Evolutionary conservation across 768 basidiomycete genomes (phyloP), one percentile per base, ranked within the genome.

Genomic region (Phylloporus arenicola): DNA sequence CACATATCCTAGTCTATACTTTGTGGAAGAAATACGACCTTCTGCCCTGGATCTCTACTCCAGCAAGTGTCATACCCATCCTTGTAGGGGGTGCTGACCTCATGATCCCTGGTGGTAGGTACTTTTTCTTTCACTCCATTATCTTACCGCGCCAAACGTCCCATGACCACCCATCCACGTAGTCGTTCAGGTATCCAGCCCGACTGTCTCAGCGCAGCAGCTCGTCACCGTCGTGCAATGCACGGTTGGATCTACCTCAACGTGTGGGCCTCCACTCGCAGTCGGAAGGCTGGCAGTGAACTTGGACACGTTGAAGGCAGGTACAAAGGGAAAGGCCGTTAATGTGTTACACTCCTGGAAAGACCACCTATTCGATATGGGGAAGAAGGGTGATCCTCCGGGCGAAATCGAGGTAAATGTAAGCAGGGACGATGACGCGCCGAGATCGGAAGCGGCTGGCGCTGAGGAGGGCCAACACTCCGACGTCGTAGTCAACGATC

Each of bases 31-130:
- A 78, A 37, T 77, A 78, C 10, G 74, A 79, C 34, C 68, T 93
- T 1, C 72, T 92, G 9, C 86, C 88, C 0, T 76, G 76, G 51
- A 56, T 92, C n/a, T 79, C 82, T 3, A 90, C 89, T 0, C 86
- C 88, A 3, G 64, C 78, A 2, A 68, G 79, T 11, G 89, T 90
- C 25, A 79, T 91, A 33, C 84, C 84, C 1, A 73, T 83, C 22
- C 75, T 93, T 12, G 70, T 81, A 3, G 80, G 80, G 10, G 90
- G 91, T n/a, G 88, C 90, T 0, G 89, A 93, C 70, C 76, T 92
- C 8, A 92, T 93, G 88, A 82, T 87, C 30, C 88, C 90, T 4
- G 90, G 89, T 67, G 86, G 87, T 86, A 61, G 61, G 82, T 72
- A 40, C 20, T 14, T 1, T 20, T 45, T 6, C 43, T 22, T 22